Percentiles rank a stretch among this genome's conserved stretches.
phyloP scores from a whole-genome alignment of 441 rosid species.

The Gossypium trilobum region DNA sequence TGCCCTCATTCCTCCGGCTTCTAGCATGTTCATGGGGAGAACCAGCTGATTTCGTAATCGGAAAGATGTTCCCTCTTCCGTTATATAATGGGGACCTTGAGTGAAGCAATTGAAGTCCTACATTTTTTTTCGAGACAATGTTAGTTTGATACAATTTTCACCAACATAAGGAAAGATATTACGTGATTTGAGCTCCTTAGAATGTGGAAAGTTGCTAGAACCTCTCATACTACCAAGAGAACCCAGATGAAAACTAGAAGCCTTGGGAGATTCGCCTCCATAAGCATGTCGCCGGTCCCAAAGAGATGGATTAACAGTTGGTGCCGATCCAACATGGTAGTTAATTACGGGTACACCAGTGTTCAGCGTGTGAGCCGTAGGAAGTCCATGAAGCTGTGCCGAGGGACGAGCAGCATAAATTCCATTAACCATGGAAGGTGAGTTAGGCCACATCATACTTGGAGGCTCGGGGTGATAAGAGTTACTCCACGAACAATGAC shows the following conservation, averaged over 20 bases:
- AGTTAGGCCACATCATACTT: conserved; percentile 47
- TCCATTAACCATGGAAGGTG: conserved; percentile 45
- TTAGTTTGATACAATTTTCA: conserved; percentile 32
- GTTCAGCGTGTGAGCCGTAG: conserved; percentile 30
- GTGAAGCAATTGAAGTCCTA: conserved; percentile 41
- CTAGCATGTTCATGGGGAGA: conserved; percentile 43
- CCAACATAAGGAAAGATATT: conserved; percentile 31
- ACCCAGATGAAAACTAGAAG: conserved; percentile 41
- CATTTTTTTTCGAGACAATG: conserved; percentile 28
- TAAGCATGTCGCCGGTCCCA: conserved; percentile 47
- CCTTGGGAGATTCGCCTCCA: conserved; percentile 39
- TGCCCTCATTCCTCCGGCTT: conserved; percentile 52
- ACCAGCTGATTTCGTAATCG: conserved; percentile 32
- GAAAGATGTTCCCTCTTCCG: conserved; percentile 35
- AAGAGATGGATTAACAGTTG: conserved; percentile 33
- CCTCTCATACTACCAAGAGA: conserved; percentile 47
- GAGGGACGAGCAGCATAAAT: conserved; percentile 29
- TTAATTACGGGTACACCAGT: conserved; percentile 30
- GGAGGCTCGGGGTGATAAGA: conserved; percentile 32
- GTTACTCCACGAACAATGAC: conserved; percentile 38
- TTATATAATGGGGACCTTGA: conserved; percentile 33
- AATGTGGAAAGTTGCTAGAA: conserved; percentile 32
- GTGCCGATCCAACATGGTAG: conserved; percentile 52
- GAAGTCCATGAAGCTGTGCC: conserved; percentile 32
- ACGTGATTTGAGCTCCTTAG: conserved; percentile 35